Evolutionary conservation across 352 stramenopile species (phyloP).

Genomic region (Thalassiosira oceanica): DNA sequence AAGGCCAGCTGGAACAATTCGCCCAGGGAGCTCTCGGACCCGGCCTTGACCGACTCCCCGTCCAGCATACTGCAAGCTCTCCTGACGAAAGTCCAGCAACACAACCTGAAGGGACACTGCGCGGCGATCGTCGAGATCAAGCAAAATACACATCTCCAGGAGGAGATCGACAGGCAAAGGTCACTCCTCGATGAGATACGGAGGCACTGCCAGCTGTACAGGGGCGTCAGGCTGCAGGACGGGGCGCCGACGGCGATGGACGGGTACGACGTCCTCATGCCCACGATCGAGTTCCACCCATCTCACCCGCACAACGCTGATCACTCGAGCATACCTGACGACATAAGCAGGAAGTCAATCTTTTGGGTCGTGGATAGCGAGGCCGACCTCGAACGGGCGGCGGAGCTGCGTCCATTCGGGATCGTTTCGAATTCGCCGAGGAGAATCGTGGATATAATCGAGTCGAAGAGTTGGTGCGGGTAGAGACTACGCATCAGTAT

Average conservation of each 20-base stretch:
- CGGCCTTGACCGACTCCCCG: conserved; percentile 13
- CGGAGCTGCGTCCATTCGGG: conserved; percentile 10
- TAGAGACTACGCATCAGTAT: neutral
- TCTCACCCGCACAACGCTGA: conserved; percentile 10
- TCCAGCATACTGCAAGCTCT: conserved; percentile 15
- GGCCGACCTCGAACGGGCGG: conserved; percentile 5
- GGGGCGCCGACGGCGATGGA: neutral
- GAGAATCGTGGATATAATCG: conserved; percentile 3
- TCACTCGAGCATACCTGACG: neutral
- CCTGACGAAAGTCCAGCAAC: conserved; percentile 1
- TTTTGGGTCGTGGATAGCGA: conserved; percentile 27
- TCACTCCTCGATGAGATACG: conserved; percentile 4
- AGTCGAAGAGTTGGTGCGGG: conserved; percentile 1
- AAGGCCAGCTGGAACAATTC: conserved; percentile 20
- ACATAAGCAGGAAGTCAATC: conserved; percentile 11
- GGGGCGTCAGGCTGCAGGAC: conserved; percentile 10
- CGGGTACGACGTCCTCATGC: conserved; percentile 16
- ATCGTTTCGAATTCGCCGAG: conserved; percentile 16
- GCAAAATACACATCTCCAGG: neutral
- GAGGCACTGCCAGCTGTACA: conserved; percentile 12
- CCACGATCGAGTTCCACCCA: conserved; percentile 26
- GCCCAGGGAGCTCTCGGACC: conserved; percentile 2
- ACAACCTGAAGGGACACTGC: conserved; percentile 17
- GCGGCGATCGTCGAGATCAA: conserved; percentile 22
- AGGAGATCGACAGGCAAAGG: conserved; percentile 6